Conservation (phyloP, 257 asterid species). For the Solanum etuberosum region DNA sequence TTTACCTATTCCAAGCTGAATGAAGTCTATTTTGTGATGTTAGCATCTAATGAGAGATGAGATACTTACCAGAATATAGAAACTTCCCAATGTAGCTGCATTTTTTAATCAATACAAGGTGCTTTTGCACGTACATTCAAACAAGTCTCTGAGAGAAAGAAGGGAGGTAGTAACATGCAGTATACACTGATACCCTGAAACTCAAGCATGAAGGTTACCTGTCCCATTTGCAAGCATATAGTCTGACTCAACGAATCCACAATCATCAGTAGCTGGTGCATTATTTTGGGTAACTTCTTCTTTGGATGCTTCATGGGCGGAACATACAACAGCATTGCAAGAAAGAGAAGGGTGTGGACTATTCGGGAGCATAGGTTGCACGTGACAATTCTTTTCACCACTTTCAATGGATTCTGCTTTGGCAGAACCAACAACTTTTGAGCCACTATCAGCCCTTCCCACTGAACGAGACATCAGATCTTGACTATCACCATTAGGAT, state of each 20-base stretch:
- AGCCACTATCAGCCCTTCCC: slow-evolving; percentile 93
- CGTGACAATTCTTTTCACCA: slow-evolving; percentile 79
- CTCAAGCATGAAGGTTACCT: slow-evolving; percentile 30
- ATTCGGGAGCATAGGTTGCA: slow-evolving; percentile 41
- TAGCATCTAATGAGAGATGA: background rate
- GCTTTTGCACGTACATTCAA: background rate
- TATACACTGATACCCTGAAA: background rate
- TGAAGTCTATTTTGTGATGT: background rate
- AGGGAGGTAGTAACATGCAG: background rate
- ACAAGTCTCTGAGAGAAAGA: background rate
- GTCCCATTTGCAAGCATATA: slow-evolving; percentile 49
- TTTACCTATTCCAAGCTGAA: background rate
- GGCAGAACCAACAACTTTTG: slow-evolving; percentile 76
- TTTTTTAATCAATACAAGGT: background rate
- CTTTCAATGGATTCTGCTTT: slow-evolving; percentile 96
- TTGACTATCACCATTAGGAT: slow-evolving; percentile 90
- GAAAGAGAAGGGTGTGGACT: slow-evolving; percentile 91
- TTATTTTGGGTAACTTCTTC: slow-evolving; percentile 89
- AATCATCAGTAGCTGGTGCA: slow-evolving; percentile 54
- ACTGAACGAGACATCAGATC: slow-evolving; percentile 75
- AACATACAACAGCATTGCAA: slow-evolving; percentile 84
- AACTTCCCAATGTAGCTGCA: background rate
- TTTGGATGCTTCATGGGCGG: slow-evolving; percentile 80
- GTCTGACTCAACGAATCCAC: slow-evolving; percentile 77
- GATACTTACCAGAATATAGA: background rate